phyloP scores from a whole-genome alignment of 345 rosid species.

The Sonneratia alba region DNA sequence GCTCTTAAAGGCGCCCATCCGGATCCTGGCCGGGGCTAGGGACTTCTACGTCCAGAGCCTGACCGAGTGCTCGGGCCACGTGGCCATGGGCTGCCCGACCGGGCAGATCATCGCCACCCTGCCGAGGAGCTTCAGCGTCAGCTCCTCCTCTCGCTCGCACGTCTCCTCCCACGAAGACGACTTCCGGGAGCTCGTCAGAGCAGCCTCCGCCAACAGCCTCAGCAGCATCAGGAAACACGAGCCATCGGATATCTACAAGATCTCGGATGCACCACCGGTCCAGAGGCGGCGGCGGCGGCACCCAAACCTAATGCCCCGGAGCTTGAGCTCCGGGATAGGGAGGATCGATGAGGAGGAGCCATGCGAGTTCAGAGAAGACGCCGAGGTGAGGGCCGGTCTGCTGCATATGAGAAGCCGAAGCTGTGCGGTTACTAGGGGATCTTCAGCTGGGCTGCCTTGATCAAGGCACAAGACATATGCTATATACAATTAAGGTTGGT shows the following conservation, averaged over 20 bases:
- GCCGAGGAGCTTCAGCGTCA: constrained; percentile 45
- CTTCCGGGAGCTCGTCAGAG: constrained; percentile 36
- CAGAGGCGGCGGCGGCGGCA: neutral
- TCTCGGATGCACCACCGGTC: too few species aligned
- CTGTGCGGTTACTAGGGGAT: constrained; percentile 5
- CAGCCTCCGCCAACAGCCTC: constrained; percentile 35
- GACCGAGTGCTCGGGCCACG: constrained; percentile 42
- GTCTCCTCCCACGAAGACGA: constrained; percentile 19
- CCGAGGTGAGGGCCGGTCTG: constrained; percentile 3
- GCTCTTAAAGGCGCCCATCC: constrained; percentile 32
- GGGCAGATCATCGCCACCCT: constrained; percentile 24
- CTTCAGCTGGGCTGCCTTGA: neutral
- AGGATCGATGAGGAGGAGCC: constrained; percentile 70
- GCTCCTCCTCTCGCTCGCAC: constrained; percentile 19
- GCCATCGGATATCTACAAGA: too few species aligned
- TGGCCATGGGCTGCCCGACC: constrained; percentile 28
- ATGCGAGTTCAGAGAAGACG: constrained; percentile 42
- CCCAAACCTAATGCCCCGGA: constrained; percentile 21
- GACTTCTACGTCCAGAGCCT: constrained; percentile 53
- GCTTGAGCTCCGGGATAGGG: constrained; percentile 38
- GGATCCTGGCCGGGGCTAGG: constrained; percentile 37
- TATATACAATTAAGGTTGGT: neutral
- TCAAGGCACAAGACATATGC: neutral
- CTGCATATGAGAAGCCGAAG: constrained; percentile 36
- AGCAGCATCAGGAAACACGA: neutral